These are phyloP conservation scores for Daldinia decipiens DNA, from an alignment of 495 filamentous ascomycete species.

Conservation along the genomic window DNA sequence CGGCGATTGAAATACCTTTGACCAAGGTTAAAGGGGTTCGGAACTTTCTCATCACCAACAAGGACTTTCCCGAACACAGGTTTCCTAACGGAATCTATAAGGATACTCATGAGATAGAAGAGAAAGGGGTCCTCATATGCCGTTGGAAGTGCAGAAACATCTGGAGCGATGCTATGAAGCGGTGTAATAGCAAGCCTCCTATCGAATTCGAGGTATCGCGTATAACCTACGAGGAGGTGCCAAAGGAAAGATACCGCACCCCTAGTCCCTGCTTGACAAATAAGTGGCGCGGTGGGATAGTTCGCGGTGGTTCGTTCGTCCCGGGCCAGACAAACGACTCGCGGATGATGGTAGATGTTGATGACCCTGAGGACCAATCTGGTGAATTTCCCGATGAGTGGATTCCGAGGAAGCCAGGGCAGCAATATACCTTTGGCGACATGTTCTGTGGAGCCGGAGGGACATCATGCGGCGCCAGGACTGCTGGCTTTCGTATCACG, in stretches of 20 bases:
- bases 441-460: constrained; percentile 83
- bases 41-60: constrained; percentile 63
- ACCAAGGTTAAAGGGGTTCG: constrained; percentile 50
- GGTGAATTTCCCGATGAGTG: background rate
- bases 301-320: constrained; percentile 50
- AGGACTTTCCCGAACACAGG: constrained; percentile 53
- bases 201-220: constrained; percentile 48
- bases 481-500: constrained; percentile 67
- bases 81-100: constrained; percentile 43
- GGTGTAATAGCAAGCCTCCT: constrained; percentile 36
- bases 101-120: constrained; percentile 38
- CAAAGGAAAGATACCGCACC: constrained; percentile 33
- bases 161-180: constrained; percentile 36
- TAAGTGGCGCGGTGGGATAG: constrained; percentile 53
- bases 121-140: constrained; percentile 53
- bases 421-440: constrained; percentile 73
- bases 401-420: constrained; percentile 42
- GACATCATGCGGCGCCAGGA: constrained; percentile 71
- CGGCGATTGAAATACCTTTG: constrained; percentile 55
- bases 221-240: constrained; percentile 43
- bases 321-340: constrained; percentile 17
- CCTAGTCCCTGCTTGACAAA: constrained; percentile 42
- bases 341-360: constrained; percentile 26
- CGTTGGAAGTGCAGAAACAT: constrained; percentile 48
- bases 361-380: constrained; percentile 11